Evolutionary conservation across 1,284 basidiomycete species (phyloP).

Genomic region (Inonotus obliquus): DNA sequence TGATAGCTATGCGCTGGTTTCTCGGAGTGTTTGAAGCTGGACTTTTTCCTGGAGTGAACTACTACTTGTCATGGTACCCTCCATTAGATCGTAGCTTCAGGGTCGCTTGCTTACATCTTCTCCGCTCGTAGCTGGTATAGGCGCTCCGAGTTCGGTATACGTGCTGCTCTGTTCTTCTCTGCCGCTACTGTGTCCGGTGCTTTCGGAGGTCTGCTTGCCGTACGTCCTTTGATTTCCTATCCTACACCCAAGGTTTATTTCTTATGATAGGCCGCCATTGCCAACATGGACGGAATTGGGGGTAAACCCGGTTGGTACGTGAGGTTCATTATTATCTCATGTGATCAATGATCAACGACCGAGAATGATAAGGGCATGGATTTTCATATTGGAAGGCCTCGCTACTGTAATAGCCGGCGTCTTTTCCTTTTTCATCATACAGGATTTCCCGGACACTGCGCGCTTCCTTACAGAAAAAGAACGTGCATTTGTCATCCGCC

Average conservation of each 20-base stretch:
- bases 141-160: constrained; percentile 62
- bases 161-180: constrained; percentile 70
- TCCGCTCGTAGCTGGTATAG: constrained; percentile 47
- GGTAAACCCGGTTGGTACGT: constrained; percentile 47
- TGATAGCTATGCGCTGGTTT: constrained; percentile 59
- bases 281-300: constrained; percentile 63
- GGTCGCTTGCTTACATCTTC: background rate
- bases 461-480: constrained; percentile 70
- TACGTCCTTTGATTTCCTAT: constrained; percentile 28
- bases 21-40: constrained; percentile 71
- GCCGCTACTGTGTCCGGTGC: constrained; percentile 69
- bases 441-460: constrained; percentile 79
- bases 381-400: constrained; percentile 67
- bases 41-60: constrained; percentile 62
- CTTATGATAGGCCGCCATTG: constrained; percentile 53
- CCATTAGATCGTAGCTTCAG: background rate
- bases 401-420: constrained; percentile 60
- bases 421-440: constrained; percentile 71
- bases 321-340: background rate
- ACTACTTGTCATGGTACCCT: constrained; percentile 61
- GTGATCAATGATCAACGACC: background rate
- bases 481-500: constrained; percentile 58
- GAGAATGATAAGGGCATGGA: constrained; percentile 54
- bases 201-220: constrained; percentile 64
- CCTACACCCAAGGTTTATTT: background rate